Base-by-base conservation (phyloP, 768 basidiomycete species). In the Pseudohyphozyma bogoriensis region DNA sequence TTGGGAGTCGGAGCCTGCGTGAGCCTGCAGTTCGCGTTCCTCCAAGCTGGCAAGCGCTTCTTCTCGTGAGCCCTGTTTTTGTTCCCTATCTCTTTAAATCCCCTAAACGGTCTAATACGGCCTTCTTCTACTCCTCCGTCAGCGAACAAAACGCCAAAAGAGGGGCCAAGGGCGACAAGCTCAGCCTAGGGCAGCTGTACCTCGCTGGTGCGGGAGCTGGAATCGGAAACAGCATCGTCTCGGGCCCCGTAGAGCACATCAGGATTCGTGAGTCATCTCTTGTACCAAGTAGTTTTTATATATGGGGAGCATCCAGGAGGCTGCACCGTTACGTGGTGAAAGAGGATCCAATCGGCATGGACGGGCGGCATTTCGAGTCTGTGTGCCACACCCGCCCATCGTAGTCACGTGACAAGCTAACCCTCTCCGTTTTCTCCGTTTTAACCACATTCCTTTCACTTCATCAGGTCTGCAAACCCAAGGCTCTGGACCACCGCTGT, bases 191-290 rank as follows among this genome's bases (percentile, higher is more conserved):
- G 20, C 90, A 97, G 73, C 77, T 93, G 16, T 80, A 87, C 64
- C 69, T 77, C 2, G 79, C 89, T 22, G 93, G 93, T 65, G 82
- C 89, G 6, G 76, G 83, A 39, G 93, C 92, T 28, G 93, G 93
- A 31, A 74, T 95, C 31, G 84, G 88, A 13, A 97, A 96, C 71
- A 85, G 89, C 32, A 78, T 93, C 60, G 90, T 95, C 39, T 92
- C 91, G 1, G 90, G 91, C 1, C 93, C 92, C 9, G 92, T 97
- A 22, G 92, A 97, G 73, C 92, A 96, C 71, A 91, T 96, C 72
- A 87, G 92, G 76, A 97, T 96, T 66, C 84, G 89, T 89, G 67
- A 72, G 86, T 24, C n/a, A 33, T 39, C 20, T 28, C 29, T 29
- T 28, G 12, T 29, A 46, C 51, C 15, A 18, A 26, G 40, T 37